Evolutionary conservation across 225 moss, liverwort and hornwort species (phyloP).

Genomic region (Sphagnum contortum): DNA sequence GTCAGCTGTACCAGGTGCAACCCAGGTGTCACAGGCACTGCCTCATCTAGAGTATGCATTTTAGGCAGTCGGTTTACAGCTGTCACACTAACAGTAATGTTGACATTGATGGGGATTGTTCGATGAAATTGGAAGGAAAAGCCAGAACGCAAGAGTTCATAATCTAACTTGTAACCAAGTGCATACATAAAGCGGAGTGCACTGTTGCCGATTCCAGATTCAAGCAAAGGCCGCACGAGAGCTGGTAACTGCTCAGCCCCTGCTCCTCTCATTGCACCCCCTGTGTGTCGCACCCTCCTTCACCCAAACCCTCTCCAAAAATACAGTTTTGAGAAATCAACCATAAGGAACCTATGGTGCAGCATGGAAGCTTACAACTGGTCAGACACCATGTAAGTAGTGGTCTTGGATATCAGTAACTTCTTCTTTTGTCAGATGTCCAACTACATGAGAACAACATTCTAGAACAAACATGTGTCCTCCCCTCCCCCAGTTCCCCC

Average conservation of each 20-base stretch:
- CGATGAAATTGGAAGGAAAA: slow-evolving; percentile 72
- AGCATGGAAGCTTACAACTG: no score
- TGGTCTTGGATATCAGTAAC: no score
- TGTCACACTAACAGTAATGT: slow-evolving; percentile 68
- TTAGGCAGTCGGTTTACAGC: slow-evolving; percentile 45
- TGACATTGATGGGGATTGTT: slow-evolving; percentile 43
- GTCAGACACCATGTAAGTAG: no score
- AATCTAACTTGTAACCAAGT: slow-evolving; percentile 90
- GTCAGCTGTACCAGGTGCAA: slow-evolving; percentile 83
- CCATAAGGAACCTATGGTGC: no score
- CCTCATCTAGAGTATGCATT: slow-evolving; percentile 63
- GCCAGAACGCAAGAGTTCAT: slow-evolving; percentile 54
- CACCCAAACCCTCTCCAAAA: not conserved
- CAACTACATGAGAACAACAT: no score
- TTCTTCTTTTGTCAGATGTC: no score
- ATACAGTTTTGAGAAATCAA: no score
- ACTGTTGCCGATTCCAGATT: slow-evolving; percentile 70
- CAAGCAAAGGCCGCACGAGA: slow-evolving; percentile 73
- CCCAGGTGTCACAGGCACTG: slow-evolving; percentile 58
- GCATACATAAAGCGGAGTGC: slow-evolving; percentile 78
- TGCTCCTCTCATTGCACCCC: slow-evolving; percentile 84
- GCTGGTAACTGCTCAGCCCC: slow-evolving; percentile 87
- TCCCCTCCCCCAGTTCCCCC: no score
- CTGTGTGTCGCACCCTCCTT: slow-evolving; percentile 86
- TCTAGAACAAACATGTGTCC: no score